Evolutionary conservation across 495 filamentous ascomycete genomes (phyloP), one percentile per base, ranked within the genome.

Genomic region (Penicillium desertorum): DNA sequence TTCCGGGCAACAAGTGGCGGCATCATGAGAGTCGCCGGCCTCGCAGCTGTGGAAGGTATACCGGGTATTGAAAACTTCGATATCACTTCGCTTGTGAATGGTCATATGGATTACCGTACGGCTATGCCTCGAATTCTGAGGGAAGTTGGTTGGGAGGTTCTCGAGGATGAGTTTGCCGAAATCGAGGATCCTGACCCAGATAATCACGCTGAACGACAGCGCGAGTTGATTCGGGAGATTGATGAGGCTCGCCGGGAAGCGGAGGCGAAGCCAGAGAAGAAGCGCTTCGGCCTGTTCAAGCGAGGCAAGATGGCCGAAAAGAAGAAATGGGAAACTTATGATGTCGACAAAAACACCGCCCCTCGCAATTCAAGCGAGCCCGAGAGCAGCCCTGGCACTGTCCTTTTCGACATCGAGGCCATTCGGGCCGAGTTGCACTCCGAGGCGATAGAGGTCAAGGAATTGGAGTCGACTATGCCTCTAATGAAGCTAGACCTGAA

Each of bases 121-220:
- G 90, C 90, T 16, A 97, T 99, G 85, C 94, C 94, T 12, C 84
- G 83, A 41, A 79, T 99, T 9, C 78, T 99, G 16, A 83, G 88
- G 41, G 85, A 90, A 62, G 86, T 91, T 12, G 93, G 92, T 29
- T 99, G 92, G 91, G 72, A 88, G 46, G 88, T 98, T 2, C 83
- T 94, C 60, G 89, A 86, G 56, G 92, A 96, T 54, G 95, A 98
- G 66, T 99, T 99, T 67, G 85, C 86, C 2, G 94, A 99, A 70
- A 98, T 99, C 50, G 93, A 98, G 62, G 95, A 98, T 60, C 91
- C 95, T 2, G 94, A 99, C 65, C 94, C 94, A 4, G 95, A 98
- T 5, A 91, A 94, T 57, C 92, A 98, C 67, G 78, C 83, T 48
- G 84, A 92, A 69, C 81, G 92, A 27, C 94, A 99, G 73, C 81